These are phyloP conservation scores for Candida multigemmis DNA, from an alignment of 805 yeast genomes.

Conservation along the genomic window DNA sequence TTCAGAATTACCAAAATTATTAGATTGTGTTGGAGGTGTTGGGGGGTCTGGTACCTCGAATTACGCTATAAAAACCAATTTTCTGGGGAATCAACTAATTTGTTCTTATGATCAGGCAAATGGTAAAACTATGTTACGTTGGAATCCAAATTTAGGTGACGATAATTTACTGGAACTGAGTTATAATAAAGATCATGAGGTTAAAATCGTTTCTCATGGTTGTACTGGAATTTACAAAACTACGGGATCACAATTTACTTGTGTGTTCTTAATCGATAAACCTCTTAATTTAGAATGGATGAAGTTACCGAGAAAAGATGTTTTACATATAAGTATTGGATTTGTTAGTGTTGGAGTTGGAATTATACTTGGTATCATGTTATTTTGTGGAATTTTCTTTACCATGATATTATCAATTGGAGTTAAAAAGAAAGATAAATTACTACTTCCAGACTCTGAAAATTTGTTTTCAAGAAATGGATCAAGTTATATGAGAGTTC, in stretches of 20 bases:
- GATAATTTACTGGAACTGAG: no score
- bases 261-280: constrained; percentile 58
- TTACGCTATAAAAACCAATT: no score
- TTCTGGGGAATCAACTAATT: no score
- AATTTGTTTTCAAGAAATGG: constrained; percentile 8
- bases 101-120: background rate
- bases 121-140: constrained; percentile 4
- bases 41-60: constrained; percentile 1
- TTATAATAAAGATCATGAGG: constrained; percentile 46
- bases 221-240: constrained; percentile 31
- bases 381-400: constrained; percentile 15
- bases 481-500: constrained; percentile 30
- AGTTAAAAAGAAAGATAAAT: constrained; percentile 2
- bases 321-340: constrained; percentile 54
- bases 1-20: constrained; percentile 36
- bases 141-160: constrained; percentile 1
- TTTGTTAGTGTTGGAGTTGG: constrained; percentile 63
- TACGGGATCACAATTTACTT: constrained; percentile 18
- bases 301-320: constrained; percentile 28
- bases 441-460: constrained; percentile 2
- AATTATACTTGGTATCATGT: constrained; percentile 48
- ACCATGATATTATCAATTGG: constrained; percentile 11
- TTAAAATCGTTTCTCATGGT: constrained; percentile 52
- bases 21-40: constrained; percentile 36
- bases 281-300: constrained; percentile 65